A percentile compares a stretch with the other conserved stretches of the same genome.
Conservation (phyloP, 2,329 filamentous ascomycete genomes). For the Penicillium glabrum region DNA sequence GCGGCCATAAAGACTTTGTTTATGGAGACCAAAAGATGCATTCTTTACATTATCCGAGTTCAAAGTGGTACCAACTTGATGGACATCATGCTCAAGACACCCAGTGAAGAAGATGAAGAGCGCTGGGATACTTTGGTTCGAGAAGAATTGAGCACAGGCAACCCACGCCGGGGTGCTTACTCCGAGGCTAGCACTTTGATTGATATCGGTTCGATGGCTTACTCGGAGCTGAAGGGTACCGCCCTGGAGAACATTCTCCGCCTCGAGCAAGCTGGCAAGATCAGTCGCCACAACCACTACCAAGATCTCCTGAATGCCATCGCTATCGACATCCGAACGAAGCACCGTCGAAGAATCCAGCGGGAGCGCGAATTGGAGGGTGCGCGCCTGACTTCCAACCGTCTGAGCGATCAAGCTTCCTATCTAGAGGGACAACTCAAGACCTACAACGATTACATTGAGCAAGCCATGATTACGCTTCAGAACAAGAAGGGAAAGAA, state of each 20-base stretch:
- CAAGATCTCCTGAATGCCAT: constrained; percentile 98
- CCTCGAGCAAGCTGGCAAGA: constrained; percentile 82
- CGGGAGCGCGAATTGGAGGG: constrained; percentile 83
- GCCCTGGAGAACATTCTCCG: constrained; percentile 91
- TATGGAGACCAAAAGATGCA: constrained; percentile 97
- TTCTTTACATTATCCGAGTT: constrained; percentile 95
- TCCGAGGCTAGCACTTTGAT: constrained; percentile 80
- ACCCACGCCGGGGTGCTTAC: constrained; percentile 77
- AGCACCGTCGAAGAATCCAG: constrained; percentile 89
- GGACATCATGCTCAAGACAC: constrained; percentile 90
- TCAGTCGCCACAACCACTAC: constrained; percentile 84
- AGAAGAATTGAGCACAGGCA: constrained; percentile 74
- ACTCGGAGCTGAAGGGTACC: constrained; percentile 87
- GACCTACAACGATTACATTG: constrained; percentile 98
- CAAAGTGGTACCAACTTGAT: constrained; percentile 90
- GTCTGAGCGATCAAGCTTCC: constrained; percentile 64
- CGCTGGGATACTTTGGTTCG: constrained; percentile 79
- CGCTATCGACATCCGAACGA: constrained; percentile 92
- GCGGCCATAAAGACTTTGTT: constrained; percentile 89
- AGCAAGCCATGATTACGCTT: constrained; percentile 94
- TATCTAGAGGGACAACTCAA: constrained; percentile 95
- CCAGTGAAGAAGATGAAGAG: constrained; percentile 80
- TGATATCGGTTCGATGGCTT: constrained; percentile 86
- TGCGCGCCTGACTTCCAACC: constrained; percentile 47
- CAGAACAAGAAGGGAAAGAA: constrained; percentile 97